These are phyloP conservation scores for Camelina laxa DNA, from an alignment of 345 rosid genomes.

Conservation along the genomic window DNA sequence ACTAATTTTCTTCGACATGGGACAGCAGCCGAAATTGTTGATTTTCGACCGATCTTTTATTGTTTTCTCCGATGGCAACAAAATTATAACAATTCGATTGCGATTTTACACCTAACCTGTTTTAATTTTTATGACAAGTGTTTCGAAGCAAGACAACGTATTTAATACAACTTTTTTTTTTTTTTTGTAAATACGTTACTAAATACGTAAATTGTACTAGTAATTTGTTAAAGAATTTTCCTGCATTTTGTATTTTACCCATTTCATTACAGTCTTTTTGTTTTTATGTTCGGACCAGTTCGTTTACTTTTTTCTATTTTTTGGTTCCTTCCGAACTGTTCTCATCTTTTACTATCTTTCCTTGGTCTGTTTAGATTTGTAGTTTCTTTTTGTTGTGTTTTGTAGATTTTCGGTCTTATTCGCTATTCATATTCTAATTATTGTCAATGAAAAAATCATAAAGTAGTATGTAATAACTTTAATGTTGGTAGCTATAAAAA, in stretches of 20 bases:
- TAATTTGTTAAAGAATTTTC: not conserved
- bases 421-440: no score
- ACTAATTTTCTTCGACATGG: slow-evolving; percentile 1
- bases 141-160: not conserved
- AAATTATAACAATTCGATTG: slow-evolving; percentile 16
- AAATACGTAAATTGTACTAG: no score
- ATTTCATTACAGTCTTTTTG: not conserved
- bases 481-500: no score
- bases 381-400: no score
- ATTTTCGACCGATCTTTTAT: not conserved
- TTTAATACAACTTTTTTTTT: not conserved
- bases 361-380: no score
- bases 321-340: no score
- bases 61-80: slow-evolving; percentile 32
- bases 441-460: no score
- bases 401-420: no score
- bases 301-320: no score
- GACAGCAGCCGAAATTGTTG: slow-evolving; percentile 35
- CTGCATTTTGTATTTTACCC: not conserved
- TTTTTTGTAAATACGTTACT: not conserved
- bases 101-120: slow-evolving; percentile 9
- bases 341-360: no score
- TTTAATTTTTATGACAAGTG: not conserved
- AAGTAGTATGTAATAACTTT: no score
- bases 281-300: not conserved